Evolutionary conservation across 164 flowering plant genomes (phyloP).

Genomic region (Malania oleifera): DNA sequence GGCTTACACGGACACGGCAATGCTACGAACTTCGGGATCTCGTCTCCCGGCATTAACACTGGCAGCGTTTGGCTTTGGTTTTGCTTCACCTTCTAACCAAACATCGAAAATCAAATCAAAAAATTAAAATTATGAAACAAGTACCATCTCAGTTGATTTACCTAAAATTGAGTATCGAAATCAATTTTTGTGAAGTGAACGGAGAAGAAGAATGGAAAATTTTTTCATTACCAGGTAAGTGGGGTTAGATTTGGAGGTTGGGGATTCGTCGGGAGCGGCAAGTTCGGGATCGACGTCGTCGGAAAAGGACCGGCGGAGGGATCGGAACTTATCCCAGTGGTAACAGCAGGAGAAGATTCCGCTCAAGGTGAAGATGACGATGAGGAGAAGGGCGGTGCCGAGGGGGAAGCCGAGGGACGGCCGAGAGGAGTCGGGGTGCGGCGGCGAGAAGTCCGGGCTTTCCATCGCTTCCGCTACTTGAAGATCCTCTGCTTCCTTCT

Average conservation of each 20-base stretch:
- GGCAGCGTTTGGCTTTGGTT: constrained; percentile 45
- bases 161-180: not conserved
- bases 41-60: constrained; percentile 84
- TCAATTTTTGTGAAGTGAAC: not conserved
- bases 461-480: constrained; percentile 31
- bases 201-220: not conserved
- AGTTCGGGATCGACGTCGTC: constrained; percentile 24
- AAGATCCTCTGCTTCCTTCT: not conserved
- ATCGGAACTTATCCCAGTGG: constrained; percentile 86
- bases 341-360: constrained; percentile 93
- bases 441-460: constrained; percentile 37
- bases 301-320: constrained; percentile 50
- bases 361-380: constrained; percentile 68
- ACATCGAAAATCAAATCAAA: not conserved
- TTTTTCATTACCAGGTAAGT: constrained; percentile 29
- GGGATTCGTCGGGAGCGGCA: constrained; percentile 18
- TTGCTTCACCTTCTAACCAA: constrained; percentile 32
- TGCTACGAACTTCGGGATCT: constrained; percentile 69
- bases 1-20: constrained; percentile 78
- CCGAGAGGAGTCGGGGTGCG: constrained; percentile 53
- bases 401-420: constrained; percentile 86
- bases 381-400: constrained; percentile 69
- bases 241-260: constrained; percentile 36
- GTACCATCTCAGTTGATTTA: too few species aligned
- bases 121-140: too few species aligned